These are phyloP conservation scores for Penicillium freii DNA, from an alignment of 2,329 filamentous ascomycete genomes.

Conservation along the genomic window DNA sequence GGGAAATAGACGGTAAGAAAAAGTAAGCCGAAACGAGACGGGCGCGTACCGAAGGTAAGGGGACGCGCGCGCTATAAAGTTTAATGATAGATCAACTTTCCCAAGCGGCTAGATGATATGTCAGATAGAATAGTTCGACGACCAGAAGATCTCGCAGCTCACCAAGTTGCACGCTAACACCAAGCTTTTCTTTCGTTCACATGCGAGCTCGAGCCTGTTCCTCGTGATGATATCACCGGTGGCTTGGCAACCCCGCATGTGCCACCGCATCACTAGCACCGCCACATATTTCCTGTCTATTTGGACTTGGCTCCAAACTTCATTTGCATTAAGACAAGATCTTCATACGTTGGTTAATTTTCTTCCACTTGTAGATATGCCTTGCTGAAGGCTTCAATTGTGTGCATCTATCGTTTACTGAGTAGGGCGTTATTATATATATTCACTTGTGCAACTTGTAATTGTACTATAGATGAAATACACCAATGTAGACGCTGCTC, in stretches of 20 bases:
- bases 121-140: not conserved
- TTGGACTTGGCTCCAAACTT: not conserved
- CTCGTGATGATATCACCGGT: constrained; percentile 23
- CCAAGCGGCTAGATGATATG: not conserved
- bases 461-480: too few species aligned
- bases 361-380: not conserved
- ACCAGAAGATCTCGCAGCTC: not conserved
- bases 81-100: constrained; percentile 18
- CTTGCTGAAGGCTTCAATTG: fast-evolving
- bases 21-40: constrained; percentile 11
- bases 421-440: not conserved
- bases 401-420: not conserved
- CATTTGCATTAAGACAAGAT: not conserved
- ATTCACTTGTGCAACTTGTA: not conserved
- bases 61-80: constrained; percentile 9
- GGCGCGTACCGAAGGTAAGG: constrained; percentile 17
- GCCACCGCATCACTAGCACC: not conserved
- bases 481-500: too few species aligned
- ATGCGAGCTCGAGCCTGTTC: not conserved
- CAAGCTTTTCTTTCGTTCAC: constrained; percentile 2
- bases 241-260: constrained; percentile 18
- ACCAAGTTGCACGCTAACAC: not conserved
- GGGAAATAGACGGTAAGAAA: not conserved
- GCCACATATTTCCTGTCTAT: not conserved
- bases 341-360: not conserved